A percentile compares a stretch with the other conserved stretches of the same genome.
Evolutionary conservation across 805 yeast genomes (phyloP).

Genomic region (Candida sphagnicola): DNA sequence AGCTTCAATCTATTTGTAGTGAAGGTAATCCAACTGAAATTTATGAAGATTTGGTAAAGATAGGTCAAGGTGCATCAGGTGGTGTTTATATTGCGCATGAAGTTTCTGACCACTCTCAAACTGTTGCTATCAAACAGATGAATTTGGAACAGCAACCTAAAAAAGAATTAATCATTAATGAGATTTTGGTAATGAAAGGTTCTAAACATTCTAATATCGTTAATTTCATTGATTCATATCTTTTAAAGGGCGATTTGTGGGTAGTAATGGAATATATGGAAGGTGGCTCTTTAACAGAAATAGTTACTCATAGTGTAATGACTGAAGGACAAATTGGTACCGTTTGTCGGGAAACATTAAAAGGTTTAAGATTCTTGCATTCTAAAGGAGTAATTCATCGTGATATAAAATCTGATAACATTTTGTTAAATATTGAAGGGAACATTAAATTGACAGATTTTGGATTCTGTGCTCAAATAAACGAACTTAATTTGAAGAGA

Average conservation of each 20-base stretch:
- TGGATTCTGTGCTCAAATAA: slow-evolving; percentile 89
- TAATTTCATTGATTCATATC: slow-evolving; percentile 83
- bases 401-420: slow-evolving; percentile 94
- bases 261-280: slow-evolving; percentile 99
- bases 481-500: slow-evolving; percentile 63
- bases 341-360: slow-evolving; percentile 85
- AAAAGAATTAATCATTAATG: slow-evolving; percentile 91
- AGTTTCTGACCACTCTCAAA: slow-evolving; percentile 39
- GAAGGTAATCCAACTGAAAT: slow-evolving; percentile 76
- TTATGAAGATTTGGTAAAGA: slow-evolving; percentile 69
- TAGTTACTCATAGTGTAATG: slow-evolving; percentile 85
- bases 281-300: slow-evolving; percentile 95
- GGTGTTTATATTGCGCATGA: slow-evolving; percentile 91
- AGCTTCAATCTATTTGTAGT: slow-evolving; percentile 71
- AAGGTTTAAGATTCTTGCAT: slow-evolving; percentile 84
- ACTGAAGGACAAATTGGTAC: slow-evolving; percentile 95
- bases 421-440: slow-evolving; percentile 77
- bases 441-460: slow-evolving; percentile 92
- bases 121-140: slow-evolving; percentile 97
- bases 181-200: slow-evolving; percentile 93
- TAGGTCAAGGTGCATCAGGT: slow-evolving; percentile 99
- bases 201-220: slow-evolving; percentile 89
- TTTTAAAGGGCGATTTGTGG: slow-evolving; percentile 82
- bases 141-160: slow-evolving; percentile 91
- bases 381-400: slow-evolving; percentile 91